phyloP scores from a whole-genome alignment of 108 stramenopile genomes.

The Cyclotella sp. region DNA sequence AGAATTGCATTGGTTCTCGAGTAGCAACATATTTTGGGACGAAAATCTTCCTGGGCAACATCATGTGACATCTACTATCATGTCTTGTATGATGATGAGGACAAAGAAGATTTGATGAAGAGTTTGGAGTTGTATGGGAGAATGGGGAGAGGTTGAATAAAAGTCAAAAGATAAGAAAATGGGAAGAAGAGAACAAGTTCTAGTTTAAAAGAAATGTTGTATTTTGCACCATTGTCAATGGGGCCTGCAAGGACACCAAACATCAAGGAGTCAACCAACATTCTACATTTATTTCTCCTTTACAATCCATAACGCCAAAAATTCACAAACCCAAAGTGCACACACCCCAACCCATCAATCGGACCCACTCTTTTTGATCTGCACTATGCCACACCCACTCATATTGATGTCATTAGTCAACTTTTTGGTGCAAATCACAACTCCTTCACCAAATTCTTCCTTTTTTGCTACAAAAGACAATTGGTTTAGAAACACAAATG shows the following conservation, averaged over 20 bases:
- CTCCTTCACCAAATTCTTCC: constrained; percentile 10
- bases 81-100: constrained; percentile 6
- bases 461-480: constrained; percentile 21
- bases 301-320: too few relatives aligned
- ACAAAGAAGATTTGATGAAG: constrained; percentile 7
- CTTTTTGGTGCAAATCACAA: background rate
- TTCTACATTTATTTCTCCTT: too few relatives aligned
- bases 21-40: constrained; percentile 10
- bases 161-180: too few relatives aligned
- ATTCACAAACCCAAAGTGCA: too few relatives aligned
- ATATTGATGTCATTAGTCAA: background rate
- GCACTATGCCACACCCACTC: background rate
- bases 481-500: constrained; percentile 9
- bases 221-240: too few relatives aligned
- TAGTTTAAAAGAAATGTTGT: too few relatives aligned
- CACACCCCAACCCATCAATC: background rate
- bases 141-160: too few relatives aligned
- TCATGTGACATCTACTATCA: background rate
- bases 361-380: background rate
- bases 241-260: too few relatives aligned
- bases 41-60: background rate
- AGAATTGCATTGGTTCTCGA: background rate
- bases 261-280: too few relatives aligned
- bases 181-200: too few relatives aligned
- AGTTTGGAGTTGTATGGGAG: background rate